Evolutionary conservation across 768 basidiomycete species (phyloP), one percentile per base, ranked within the genome.

Genomic region (Auriculariales sp.): DNA sequence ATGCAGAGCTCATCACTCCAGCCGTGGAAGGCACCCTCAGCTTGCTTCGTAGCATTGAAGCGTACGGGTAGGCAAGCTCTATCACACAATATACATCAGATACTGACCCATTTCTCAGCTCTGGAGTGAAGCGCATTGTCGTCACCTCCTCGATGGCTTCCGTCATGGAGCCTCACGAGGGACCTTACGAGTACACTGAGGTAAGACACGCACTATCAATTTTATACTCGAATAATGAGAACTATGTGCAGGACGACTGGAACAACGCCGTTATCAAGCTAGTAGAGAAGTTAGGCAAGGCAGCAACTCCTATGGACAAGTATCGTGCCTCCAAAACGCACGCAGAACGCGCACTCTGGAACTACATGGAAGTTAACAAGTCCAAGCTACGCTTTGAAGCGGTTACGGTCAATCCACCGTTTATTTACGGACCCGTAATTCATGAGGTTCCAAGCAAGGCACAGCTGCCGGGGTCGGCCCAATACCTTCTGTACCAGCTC

Each of bases 121-220:
- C 15, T 36, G 34, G n/a, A 6, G 22, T 36, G 39, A 61, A 67
- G 54, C 58, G 67, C 28, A 58, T 69, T 5, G 61, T 68, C 17
- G 55, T 67, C 47, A 69, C 67, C 17, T 62, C 59, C 6, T 64
- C 65, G 9, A 58, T 62, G 44, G 67, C 64, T 11, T 58, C 66
- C 19, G 53, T 68, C 53, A 54, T 59, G 44, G 52, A 55, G 36
- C 54, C 57, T 25, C 49, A 54, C 22, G 49, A 12, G 42, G 14
- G 15, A 9, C 56, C 54, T 9, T 50, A 53, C 46, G 55, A 50
- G 12, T 58, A 55, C 36, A 53, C 55, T 19, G 61, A 62, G 49
- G 54, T 49, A 15, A 12, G 48, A 35, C 9, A n/a, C 7, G 35
- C 7, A 32, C 22, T 14, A 33, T 29, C 17, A 11, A n/a, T 17